Conservation (phyloP, 208 protist genomes). For the Wallacemonas sp. region DNA sequence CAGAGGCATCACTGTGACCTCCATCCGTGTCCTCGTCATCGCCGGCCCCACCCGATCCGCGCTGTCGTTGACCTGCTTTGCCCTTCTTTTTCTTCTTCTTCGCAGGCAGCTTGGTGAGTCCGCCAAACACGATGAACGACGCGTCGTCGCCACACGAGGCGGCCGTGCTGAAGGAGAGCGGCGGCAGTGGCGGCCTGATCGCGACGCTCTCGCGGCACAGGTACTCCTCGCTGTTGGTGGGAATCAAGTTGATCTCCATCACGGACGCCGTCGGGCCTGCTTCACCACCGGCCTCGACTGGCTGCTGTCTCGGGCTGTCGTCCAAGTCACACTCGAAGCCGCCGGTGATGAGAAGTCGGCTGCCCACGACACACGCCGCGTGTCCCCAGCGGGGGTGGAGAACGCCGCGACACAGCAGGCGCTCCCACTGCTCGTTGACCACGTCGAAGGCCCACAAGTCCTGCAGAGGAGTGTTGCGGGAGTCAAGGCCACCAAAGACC, state of each 20-base stretch:
- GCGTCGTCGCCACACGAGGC: conserved; percentile 74
- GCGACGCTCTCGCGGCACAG: conserved; percentile 45
- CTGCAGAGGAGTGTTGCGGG: conserved; percentile 54
- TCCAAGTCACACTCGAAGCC: conserved; percentile 66
- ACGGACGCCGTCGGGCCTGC: conserved; percentile 25
- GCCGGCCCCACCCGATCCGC: too few species aligned
- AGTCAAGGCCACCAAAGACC: conserved; percentile 78
- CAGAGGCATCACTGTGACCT: conserved; percentile 10
- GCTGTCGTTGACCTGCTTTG: too few species aligned
- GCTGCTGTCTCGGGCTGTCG: conserved; percentile 20
- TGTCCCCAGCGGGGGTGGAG: conserved; percentile 52
- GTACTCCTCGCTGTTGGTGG: conserved; percentile 50
- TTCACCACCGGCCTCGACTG: background rate
- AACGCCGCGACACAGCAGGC: conserved; percentile 41
- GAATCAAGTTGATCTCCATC: conserved; percentile 67
- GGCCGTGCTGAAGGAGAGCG: conserved; percentile 55
- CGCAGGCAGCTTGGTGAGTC: conserved; percentile 40
- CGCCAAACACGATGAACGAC: conserved; percentile 80
- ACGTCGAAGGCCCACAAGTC: conserved; percentile 86
- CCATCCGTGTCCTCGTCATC: background rate
- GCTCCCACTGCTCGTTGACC: conserved; percentile 77
- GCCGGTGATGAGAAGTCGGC: conserved; percentile 70
- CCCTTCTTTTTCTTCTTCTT: conserved; percentile 8
- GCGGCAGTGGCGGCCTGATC: conserved; percentile 44
- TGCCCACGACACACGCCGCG: conserved; percentile 66